Conservation (phyloP, 2,329 filamentous ascomycete genomes). For the Neurospora sp. region DNA sequence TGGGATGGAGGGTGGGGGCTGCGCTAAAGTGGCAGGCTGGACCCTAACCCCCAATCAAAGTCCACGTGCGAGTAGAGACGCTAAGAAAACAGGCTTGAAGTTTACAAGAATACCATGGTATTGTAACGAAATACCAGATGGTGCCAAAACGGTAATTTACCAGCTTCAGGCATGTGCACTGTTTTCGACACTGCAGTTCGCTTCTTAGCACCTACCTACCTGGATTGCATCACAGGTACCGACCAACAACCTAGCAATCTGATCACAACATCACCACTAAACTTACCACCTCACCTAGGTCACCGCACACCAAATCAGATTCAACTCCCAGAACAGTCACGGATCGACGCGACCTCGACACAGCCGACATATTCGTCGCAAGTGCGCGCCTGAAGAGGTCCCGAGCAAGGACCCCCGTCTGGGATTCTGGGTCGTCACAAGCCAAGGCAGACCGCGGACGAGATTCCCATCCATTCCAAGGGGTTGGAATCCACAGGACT, state of each 20-base stretch:
- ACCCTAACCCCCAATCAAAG: not conserved
- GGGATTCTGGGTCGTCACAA: not conserved
- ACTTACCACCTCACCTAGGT: not conserved
- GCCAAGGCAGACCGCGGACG: not conserved
- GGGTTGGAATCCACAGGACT: not conserved
- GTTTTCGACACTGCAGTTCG: not conserved
- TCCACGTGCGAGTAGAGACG: not conserved
- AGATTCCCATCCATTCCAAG: not conserved
- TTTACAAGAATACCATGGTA: not conserved
- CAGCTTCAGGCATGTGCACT: not conserved
- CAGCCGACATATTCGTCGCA: not conserved
- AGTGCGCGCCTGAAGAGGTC: not conserved
- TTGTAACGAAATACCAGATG: not conserved
- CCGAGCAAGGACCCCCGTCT: not conserved
- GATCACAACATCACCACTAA: not conserved
- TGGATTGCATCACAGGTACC: not conserved
- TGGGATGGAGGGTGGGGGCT: not conserved
- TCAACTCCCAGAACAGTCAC: not conserved
- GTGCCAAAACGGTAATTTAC: not conserved
- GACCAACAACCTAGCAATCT: not conserved
- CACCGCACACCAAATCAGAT: not conserved
- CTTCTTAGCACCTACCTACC: not conserved
- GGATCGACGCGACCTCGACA: not conserved
- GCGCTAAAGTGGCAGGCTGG: not conserved
- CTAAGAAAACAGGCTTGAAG: not conserved